phyloP scores from a whole-genome alignment of 2,329 filamentous ascomycete species.

The Chalaropsis thielavioides region DNA sequence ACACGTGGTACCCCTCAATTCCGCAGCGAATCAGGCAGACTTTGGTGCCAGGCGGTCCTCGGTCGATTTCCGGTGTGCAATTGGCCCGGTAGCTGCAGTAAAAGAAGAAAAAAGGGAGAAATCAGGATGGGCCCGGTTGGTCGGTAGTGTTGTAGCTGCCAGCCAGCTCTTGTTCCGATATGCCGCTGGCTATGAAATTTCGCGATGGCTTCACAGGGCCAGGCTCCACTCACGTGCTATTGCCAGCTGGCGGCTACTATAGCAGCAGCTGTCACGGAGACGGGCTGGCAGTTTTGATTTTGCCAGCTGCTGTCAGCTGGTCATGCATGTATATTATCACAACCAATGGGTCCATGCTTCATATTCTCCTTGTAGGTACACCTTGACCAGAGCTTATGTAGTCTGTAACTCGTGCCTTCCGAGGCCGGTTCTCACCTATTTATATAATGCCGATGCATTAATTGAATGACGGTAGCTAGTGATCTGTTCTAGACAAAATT shows the following conservation, averaged over 20 bases:
- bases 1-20: neutral
- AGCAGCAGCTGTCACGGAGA: neutral
- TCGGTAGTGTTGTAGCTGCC: neutral
- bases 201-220: slow-evolving; percentile 13
- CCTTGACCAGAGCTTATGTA: neutral
- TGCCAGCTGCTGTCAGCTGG: neutral
- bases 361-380: neutral
- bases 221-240: slow-evolving; percentile 15
- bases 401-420: neutral
- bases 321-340: no score
- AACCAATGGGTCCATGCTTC: neutral
- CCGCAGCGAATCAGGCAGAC: neutral
- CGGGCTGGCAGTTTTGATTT: neutral
- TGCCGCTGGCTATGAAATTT: slow-evolving; percentile 14
- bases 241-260: neutral
- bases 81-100: neutral
- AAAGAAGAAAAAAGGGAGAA: neutral
- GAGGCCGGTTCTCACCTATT: neutral
- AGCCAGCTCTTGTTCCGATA: neutral
- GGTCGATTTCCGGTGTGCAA: neutral
- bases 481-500: no score
- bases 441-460: neutral
- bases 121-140: slow-evolving; percentile 7
- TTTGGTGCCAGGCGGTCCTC: neutral
- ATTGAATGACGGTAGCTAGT: no score